Percentiles rank a stretch among this genome's conserved stretches.
Evolutionary conservation across 2,329 filamentous ascomycete species (phyloP).

Genomic region (Akanthomyces lecanii): DNA sequence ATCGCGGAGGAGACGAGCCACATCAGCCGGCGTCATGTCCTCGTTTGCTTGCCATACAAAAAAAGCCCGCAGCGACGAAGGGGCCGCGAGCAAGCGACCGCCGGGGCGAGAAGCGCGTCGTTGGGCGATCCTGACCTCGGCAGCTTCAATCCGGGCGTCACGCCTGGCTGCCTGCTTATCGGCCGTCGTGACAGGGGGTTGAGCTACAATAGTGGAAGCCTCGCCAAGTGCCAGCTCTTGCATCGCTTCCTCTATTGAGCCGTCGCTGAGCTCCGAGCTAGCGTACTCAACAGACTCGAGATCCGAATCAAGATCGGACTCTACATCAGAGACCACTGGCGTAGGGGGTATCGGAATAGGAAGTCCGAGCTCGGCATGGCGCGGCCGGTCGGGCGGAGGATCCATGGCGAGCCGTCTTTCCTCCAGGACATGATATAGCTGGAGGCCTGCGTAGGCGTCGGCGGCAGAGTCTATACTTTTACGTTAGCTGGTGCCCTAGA

Average conservation of each 20-base stretch:
- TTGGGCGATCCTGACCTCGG: conserved; percentile 35
- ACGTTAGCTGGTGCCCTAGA: neutral
- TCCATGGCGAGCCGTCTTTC: conserved; percentile 59
- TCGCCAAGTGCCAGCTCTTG: neutral
- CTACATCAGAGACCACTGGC: conserved; percentile 28
- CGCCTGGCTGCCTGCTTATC: neutral
- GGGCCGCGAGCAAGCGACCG: conserved; percentile 25
- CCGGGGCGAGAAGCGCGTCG: conserved; percentile 30
- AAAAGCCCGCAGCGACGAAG: conserved; percentile 51
- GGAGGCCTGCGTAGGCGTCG: conserved; percentile 75
- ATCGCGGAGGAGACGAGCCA: conserved; percentile 54
- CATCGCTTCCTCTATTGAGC: conserved; percentile 2
- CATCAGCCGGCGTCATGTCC: conserved; percentile 41
- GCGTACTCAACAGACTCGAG: conserved; percentile 11
- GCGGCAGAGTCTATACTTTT: conserved; percentile 62
- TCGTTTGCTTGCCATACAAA: conserved; percentile 58
- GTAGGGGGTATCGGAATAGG: conserved; percentile 53
- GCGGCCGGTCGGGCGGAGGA: conserved; percentile 67
- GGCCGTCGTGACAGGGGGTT: neutral
- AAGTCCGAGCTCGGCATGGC: conserved; percentile 60
- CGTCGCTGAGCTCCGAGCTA: conserved; percentile 10
- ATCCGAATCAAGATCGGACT: conserved; percentile 25
- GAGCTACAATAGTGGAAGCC: conserved; percentile 3
- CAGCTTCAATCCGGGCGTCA: conserved; percentile 42
- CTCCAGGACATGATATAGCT: conserved; percentile 70